Evolutionary conservation across 495 filamentous ascomycete genomes (phyloP).

Genomic region (Neurospora sp.): DNA sequence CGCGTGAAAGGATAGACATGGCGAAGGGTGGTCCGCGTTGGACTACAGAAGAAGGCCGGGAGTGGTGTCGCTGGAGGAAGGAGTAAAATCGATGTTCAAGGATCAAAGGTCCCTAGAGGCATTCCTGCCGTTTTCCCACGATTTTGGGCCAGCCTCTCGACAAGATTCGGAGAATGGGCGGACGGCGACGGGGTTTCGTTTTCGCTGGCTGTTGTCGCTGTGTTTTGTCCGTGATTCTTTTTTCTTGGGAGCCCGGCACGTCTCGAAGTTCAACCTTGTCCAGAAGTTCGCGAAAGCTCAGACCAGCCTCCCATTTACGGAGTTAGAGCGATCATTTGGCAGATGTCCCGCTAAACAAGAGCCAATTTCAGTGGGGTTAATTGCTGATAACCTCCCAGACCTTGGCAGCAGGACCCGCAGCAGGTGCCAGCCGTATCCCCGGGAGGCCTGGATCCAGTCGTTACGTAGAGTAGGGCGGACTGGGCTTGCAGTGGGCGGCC

Average conservation of each 20-base stretch:
- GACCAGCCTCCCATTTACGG: not conserved
- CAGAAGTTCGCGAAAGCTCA: not conserved
- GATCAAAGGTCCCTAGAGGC: slow-evolving; percentile 1
- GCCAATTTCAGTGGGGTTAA: not conserved
- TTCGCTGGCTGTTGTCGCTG: not conserved
- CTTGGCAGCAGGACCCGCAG: not conserved
- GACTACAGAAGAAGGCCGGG: not conserved
- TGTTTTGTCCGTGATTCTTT: not conserved
- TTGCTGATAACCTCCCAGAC: not conserved
- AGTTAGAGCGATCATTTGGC: not conserved
- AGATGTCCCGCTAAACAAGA: not conserved
- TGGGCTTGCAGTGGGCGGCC: not conserved
- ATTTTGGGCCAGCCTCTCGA: slow-evolving; percentile 13
- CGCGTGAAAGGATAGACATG: slow-evolving; percentile 22
- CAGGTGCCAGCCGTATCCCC: not conserved
- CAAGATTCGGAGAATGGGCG: not conserved
- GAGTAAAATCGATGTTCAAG: slow-evolving; percentile 1
- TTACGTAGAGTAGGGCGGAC: not conserved
- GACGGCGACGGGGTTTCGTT: not conserved
- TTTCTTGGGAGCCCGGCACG: not conserved
- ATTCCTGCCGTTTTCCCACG: slow-evolving; percentile 20
- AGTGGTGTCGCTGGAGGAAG: not conserved
- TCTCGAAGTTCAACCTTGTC: not conserved
- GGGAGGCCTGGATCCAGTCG: not conserved
- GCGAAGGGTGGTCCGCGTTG: slow-evolving; percentile 3